Evolutionary conservation across 345 rosid genomes (phyloP).

Genomic region (Aurinia saxatilis): DNA sequence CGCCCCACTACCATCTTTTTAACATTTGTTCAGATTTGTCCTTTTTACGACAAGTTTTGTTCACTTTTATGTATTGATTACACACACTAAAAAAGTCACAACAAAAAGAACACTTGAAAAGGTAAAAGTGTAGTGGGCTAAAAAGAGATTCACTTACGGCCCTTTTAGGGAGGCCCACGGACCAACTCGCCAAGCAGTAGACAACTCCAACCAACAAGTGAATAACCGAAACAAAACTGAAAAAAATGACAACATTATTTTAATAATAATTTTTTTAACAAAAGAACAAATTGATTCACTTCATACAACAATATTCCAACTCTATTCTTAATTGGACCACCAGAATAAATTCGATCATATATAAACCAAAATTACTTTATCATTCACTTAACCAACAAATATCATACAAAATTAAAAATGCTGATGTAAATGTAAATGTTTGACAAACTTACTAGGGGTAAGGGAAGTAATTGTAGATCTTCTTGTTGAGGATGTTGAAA

Average conservation of each 20-base stretch:
- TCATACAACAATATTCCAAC: background rate
- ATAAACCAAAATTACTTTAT: no score
- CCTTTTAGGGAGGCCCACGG: slow-evolving; percentile 91
- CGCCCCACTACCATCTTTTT: slow-evolving; percentile 31
- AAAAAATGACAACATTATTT: background rate
- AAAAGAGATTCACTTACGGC: slow-evolving; percentile 55
- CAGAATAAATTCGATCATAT: slow-evolving; percentile 4
- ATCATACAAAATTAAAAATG: no score
- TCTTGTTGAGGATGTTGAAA: slow-evolving; percentile 96
- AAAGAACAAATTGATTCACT: background rate
- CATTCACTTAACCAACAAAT: background rate
- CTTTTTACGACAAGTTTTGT: background rate
- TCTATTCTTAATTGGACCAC: slow-evolving; percentile 6
- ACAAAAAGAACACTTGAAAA: background rate
- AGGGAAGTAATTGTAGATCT: slow-evolving; percentile 95
- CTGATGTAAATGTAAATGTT: background rate
- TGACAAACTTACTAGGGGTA: slow-evolving; percentile 74
- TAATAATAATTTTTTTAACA: background rate
- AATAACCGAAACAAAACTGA: slow-evolving; percentile 89
- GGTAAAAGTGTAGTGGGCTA: background rate
- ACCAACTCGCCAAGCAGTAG: slow-evolving; percentile 85
- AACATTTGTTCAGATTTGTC: no score
- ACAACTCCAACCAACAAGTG: slow-evolving; percentile 91
- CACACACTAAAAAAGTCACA: background rate
- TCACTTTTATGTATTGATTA: background rate